A percentile compares a stretch with the other conserved stretches of the same genome.
These are phyloP conservation scores for Tricholoma flavovirens DNA, from an alignment of 768 basidiomycete genomes.

Conservation along the genomic window DNA sequence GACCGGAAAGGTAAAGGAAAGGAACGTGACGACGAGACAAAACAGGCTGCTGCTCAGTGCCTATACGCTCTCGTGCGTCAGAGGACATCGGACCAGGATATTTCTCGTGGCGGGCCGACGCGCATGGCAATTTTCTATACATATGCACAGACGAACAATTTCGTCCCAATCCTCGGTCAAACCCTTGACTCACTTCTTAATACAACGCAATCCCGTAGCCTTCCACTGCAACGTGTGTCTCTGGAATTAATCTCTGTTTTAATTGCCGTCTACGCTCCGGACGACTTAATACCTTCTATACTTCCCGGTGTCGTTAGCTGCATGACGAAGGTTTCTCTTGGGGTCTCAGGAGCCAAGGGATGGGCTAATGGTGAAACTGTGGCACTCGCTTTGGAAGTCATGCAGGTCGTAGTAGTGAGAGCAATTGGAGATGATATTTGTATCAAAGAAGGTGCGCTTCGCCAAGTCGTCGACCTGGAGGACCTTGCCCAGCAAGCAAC, in stretches of 20 bases:
- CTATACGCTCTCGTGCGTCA: constrained; percentile 58
- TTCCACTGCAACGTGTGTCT: constrained; percentile 58
- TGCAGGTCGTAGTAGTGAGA: constrained; percentile 48
- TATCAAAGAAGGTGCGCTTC: constrained; percentile 51
- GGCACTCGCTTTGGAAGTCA: constrained; percentile 48
- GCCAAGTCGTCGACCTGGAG: constrained; percentile 51
- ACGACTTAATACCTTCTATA: constrained; percentile 52
- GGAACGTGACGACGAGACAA: constrained; percentile 75
- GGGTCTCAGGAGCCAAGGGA: constrained; percentile 44
- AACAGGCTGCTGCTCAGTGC: constrained; percentile 66
- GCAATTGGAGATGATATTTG: constrained; percentile 69
- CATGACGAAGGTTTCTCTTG: constrained; percentile 68
- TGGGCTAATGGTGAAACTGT: constrained; percentile 74
- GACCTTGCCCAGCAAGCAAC: constrained; percentile 42
- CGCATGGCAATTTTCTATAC: constrained; percentile 34
- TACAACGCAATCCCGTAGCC: constrained; percentile 48
- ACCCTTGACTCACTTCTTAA: constrained; percentile 70
- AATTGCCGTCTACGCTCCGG: constrained; percentile 53
- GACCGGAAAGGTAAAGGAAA: constrained; percentile 65
- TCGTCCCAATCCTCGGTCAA: constrained; percentile 78
- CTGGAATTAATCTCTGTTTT: constrained; percentile 53
- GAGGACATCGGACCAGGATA: constrained; percentile 36
- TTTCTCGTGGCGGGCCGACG: constrained; percentile 16
- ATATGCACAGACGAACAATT: constrained; percentile 40
- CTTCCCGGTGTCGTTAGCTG: constrained; percentile 80